phyloP scores from a whole-genome alignment of 1,139 yeast species.

The Wickerhamomyces sp. region DNA sequence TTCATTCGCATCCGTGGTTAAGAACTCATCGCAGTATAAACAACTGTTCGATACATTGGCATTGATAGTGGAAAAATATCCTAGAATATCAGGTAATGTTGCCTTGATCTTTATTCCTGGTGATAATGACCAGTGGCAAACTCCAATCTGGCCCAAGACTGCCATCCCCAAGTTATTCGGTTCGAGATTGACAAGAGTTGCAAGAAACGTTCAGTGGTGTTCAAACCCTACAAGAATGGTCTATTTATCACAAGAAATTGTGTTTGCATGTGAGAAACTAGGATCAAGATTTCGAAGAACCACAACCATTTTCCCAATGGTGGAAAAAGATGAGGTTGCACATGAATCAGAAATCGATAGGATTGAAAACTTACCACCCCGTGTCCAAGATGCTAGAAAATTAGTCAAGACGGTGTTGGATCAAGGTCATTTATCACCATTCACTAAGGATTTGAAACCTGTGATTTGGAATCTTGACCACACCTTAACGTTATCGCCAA shows the following conservation, averaged over 20 bases:
- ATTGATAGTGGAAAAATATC: constrained; percentile 42
- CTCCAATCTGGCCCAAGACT: constrained; percentile 67
- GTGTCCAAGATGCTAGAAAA: constrained; percentile 61
- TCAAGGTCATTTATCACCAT: constrained; percentile 87
- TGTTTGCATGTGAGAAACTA: constrained; percentile 66
- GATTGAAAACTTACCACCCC: constrained; percentile 28
- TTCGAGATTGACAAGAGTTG: constrained; percentile 56
- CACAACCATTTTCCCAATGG: constrained; percentile 48
- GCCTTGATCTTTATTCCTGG: constrained; percentile 78
- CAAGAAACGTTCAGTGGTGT: constrained; percentile 63
- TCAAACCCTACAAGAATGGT: constrained; percentile 75
- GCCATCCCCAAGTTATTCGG: constrained; percentile 69
- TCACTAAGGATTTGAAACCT: constrained; percentile 54
- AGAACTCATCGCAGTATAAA: constrained; percentile 55
- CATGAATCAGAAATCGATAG: constrained; percentile 21
- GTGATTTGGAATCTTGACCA: constrained; percentile 68
- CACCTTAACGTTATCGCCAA: constrained; percentile 64
- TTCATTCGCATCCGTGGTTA: constrained; percentile 65
- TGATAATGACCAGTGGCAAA: constrained; percentile 89
- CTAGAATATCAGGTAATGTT: constrained; percentile 36
- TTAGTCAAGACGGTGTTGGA: constrained; percentile 75
- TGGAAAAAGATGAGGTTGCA: constrained; percentile 10
- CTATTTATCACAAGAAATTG: constrained; percentile 80
- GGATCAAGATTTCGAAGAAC: constrained; percentile 68
- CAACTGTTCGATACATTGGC: constrained; percentile 72